Evolutionary conservation across 2,329 filamentous ascomycete species (phyloP), one percentile per base, ranked within the genome.

Genomic region (Aulographum hederae): DNA sequence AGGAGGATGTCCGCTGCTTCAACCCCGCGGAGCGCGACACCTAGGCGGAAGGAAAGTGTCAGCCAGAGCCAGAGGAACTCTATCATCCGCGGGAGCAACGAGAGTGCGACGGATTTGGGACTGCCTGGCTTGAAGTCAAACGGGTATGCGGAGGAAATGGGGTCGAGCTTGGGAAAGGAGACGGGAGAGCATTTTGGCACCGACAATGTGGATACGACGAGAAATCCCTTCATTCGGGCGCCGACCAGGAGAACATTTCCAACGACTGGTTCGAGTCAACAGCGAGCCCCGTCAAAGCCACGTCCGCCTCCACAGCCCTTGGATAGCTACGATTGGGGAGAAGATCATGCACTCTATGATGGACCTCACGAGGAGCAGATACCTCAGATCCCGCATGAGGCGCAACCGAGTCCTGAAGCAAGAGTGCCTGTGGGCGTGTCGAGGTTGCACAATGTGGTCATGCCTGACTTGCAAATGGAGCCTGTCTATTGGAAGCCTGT

Each of bases 401-500:
- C 47, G 44, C 33, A 45, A 18, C 25, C 18, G 4, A 50, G 50
- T 0, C 58, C 57, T 2, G 53, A 47, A 31, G 58, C 57, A 4
- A 73, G 78, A 35, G 73, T 95, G 2, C 73, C 84, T 3, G 86
- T 95, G 1, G 89, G 89, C 0, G 63, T 89, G 4, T 92, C 85
- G n/a, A 69, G 84, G 40, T 61, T 98, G 35, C 86, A 98, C 48
- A 69, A 85, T 45, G 86, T 95, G 2, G 73, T 79, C 35, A 63
- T 95, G 42, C 84, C 86, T 15, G 68, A 68, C 32, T 57, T 92
- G 20, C 35, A 60, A 56, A 92, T 98, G 84, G 81, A 85, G 51
- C 89, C 89, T 0, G 94, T 95, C 37, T 98, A 98, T 50, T 98
- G 89, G 89, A 85, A 78, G 13, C 86, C 89, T 5, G 67, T 95